A percentile compares a stretch with the other conserved stretches of the same genome.
phyloP scores from a whole-genome alignment of 768 basidiomycete genomes.

The Fibroporia radiculosa region DNA sequence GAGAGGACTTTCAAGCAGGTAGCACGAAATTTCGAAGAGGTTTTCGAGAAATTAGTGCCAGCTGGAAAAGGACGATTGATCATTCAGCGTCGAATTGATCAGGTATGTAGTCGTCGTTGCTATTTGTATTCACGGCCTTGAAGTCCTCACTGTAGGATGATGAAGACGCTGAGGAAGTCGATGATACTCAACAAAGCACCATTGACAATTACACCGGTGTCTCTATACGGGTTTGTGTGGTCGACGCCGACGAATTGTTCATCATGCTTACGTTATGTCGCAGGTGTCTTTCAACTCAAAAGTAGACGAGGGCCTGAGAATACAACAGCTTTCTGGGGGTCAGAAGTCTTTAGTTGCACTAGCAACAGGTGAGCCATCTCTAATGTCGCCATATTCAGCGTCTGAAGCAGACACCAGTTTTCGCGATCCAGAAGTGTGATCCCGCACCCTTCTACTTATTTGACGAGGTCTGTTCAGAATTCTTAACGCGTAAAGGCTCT shows the following conservation, averaged over 20 bases:
- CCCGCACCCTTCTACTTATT: constrained; percentile 99
- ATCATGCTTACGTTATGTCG: neutral
- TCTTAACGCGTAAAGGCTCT: neutral
- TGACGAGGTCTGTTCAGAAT: constrained; percentile 58
- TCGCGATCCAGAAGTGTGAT: constrained; percentile 98
- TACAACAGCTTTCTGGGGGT: constrained; percentile 95
- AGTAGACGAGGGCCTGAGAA: constrained; percentile 90
- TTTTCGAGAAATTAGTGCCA: constrained; percentile 94
- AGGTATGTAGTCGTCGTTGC: constrained; percentile 34
- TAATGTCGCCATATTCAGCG: neutral
- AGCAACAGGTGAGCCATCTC: constrained; percentile 58
- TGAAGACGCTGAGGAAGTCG: constrained; percentile 63
- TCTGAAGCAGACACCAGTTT: constrained; percentile 46
- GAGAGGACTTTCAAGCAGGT: constrained; percentile 98
- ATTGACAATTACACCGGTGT: constrained; percentile 97
- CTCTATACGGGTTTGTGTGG: constrained; percentile 69
- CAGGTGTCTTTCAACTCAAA: constrained; percentile 99
- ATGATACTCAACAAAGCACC: constrained; percentile 62
- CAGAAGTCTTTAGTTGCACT: constrained; percentile 97
- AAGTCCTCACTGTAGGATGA: constrained; percentile 44
- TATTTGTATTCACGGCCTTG: neutral
- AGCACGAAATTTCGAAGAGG: constrained; percentile 92
- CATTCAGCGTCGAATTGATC: constrained; percentile 87
- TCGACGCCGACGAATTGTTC: neutral
- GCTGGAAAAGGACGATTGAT: constrained; percentile 87